Evolutionary conservation across 768 basidiomycete species (phyloP), one percentile per base, ranked within the genome.

Genomic region (Suillus subaureus): DNA sequence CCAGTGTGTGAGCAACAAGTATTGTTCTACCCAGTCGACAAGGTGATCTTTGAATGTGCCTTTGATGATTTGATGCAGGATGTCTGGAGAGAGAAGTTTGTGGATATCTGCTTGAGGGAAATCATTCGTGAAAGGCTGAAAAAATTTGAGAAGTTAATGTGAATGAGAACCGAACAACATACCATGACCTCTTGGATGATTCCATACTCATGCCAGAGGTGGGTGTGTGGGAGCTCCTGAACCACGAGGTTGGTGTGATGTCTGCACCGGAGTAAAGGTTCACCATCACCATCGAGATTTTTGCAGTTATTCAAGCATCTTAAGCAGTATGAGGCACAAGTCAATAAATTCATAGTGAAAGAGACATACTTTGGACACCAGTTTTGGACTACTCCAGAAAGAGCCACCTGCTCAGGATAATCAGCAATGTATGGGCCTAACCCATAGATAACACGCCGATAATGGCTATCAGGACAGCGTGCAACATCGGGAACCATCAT

Each of bases 341-440:
- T 43, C 42, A 18, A 43, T 43, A 21, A 16, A 16, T 37, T 12
- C 11, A 37, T 37, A 37, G 11, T 0, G 11, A 37, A 37, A 37
- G 37, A 16, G 40, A 40, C 40, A 9, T 21, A 80, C 80, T 68
- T 68, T 15, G 75, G 63, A 67, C 79, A 81, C 80, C 42, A 40
- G 37, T 37, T 12, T 37, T 37, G 11, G 1, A 37, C 37, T 12
- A 37, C 37, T 37, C 40, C 40, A 16, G 6, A 16, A 40, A 40
- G 5, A 16, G 12, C 12, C 16, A 42, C 18, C 5, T 81, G 80
- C 62, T 82, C 79, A 1, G 77, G 80, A 64, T 82, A 81, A 63
- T 82, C 77, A 0, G 78, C 78, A 63, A 82, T 80, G 43, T 79
- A 78, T 0, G 78, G 74, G 0, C 79, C 79, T 12, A 82, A 55